Percentiles rank a stretch among this genome's conserved stretches.
phyloP scores from a whole-genome alignment of 2,329 filamentous ascomycete species.

The Stemphylium beticola region DNA sequence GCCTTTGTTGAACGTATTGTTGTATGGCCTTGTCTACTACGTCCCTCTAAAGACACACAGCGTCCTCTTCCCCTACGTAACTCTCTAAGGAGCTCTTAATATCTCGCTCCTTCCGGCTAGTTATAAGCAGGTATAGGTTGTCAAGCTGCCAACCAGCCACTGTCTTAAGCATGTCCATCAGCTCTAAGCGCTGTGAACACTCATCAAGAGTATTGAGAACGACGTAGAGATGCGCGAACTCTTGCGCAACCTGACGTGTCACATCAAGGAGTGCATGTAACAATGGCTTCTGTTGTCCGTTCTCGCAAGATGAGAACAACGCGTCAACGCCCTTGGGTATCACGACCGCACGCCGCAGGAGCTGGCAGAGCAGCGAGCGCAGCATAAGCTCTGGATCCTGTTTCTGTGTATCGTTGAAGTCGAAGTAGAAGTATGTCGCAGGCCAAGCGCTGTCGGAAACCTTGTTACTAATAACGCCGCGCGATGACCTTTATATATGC shows the following conservation, averaged over 20 bases:
- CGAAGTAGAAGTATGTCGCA: constrained; percentile 39
- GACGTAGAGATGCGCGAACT: constrained; percentile 24
- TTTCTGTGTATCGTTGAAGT: constrained; percentile 50
- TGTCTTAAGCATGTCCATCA: constrained; percentile 29
- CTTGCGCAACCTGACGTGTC: constrained; percentile 32
- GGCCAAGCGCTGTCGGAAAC: too few species aligned
- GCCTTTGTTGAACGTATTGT: constrained; percentile 37
- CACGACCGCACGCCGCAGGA: constrained; percentile 28
- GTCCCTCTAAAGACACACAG: constrained; percentile 29
- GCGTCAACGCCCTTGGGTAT: constrained; percentile 26
- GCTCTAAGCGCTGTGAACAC: constrained; percentile 26
- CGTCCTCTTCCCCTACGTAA: constrained; percentile 16
- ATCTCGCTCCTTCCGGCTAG: constrained; percentile 38
- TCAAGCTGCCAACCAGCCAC: constrained; percentile 29
- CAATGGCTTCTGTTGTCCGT: constrained; percentile 32
- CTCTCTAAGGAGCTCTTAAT: constrained; percentile 30
- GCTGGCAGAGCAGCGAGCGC: constrained; percentile 48
- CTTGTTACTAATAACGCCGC: too few species aligned
- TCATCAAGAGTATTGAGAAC: constrained; percentile 42
- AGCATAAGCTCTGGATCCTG: constrained; percentile 45
- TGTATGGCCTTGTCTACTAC: constrained; percentile 39
- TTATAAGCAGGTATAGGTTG: constrained; percentile 34
- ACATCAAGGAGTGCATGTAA: constrained; percentile 26
- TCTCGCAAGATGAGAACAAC: constrained; percentile 33
- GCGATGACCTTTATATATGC: too few species aligned